Evolutionary conservation across 495 filamentous ascomycete genomes (phyloP).

Genomic region (Talaromyces thailandensis): DNA sequence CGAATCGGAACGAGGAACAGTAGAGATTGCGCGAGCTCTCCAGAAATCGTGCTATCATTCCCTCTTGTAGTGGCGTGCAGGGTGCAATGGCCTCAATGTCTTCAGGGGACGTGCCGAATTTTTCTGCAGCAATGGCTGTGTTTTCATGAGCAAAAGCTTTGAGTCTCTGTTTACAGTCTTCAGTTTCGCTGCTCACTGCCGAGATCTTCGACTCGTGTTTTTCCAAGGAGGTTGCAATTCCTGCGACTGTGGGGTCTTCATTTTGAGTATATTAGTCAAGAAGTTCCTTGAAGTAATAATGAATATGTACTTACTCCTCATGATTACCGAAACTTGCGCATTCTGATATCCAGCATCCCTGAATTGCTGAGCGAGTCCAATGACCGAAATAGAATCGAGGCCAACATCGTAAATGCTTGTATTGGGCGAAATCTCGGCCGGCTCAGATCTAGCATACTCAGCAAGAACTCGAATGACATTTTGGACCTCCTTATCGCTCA

Average conservation of each 20-base stretch:
- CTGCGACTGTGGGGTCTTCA: slow-evolving; percentile 42
- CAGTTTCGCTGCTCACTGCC: slow-evolving; percentile 19
- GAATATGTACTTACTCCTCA: slow-evolving; percentile 41
- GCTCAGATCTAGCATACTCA: slow-evolving; percentile 32
- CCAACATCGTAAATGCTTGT: slow-evolving; percentile 75
- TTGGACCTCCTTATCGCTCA: slow-evolving; percentile 25
- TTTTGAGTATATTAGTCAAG: slow-evolving; percentile 7
- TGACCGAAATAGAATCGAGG: slow-evolving; percentile 72
- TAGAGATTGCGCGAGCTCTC: slow-evolving; percentile 48
- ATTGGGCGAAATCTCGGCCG: slow-evolving; percentile 33
- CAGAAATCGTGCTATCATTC: slow-evolving; percentile 64
- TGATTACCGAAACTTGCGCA: slow-evolving; percentile 53
- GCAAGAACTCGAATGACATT: slow-evolving; percentile 44
- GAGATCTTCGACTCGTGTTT: slow-evolving; percentile 6
- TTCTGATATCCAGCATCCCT: slow-evolving; percentile 43
- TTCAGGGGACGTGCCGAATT: slow-evolving; percentile 28
- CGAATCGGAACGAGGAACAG: slow-evolving; percentile 60
- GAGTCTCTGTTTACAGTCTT: slow-evolving; percentile 44
- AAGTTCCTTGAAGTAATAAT: neutral
- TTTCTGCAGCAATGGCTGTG: slow-evolving; percentile 32
- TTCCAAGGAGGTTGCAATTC: slow-evolving; percentile 35
- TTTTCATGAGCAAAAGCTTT: slow-evolving; percentile 49
- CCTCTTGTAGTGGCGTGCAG: slow-evolving; percentile 72
- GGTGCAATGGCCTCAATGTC: slow-evolving; percentile 64
- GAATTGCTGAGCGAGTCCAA: slow-evolving; percentile 49